Percentiles rank a stretch among this genome's conserved stretches.
These are phyloP conservation scores for Capronia epimyces DNA, from an alignment of 2,329 filamentous ascomycete species.

Conservation along the genomic window DNA sequence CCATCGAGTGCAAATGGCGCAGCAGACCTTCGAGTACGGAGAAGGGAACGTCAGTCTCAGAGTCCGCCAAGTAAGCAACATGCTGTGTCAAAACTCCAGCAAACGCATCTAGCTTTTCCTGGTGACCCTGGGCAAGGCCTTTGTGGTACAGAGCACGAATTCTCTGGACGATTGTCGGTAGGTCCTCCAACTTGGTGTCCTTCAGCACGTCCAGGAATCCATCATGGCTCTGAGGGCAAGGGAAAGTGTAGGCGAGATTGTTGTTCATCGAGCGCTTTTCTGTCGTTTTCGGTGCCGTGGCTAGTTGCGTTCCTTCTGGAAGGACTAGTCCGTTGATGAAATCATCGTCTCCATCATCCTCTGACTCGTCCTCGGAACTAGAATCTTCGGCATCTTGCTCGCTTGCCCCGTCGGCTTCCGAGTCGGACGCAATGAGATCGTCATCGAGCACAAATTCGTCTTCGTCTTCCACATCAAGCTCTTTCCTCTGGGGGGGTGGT, in stretches of 20 bases:
- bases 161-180: conserved; percentile 76
- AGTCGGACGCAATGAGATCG: conserved; percentile 76
- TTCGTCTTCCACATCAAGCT: conserved; percentile 77
- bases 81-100: conserved; percentile 48
- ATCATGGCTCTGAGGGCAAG: conserved; percentile 71
- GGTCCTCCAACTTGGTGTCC: conserved; percentile 56
- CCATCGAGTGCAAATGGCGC: conserved; percentile 86
- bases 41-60: conserved; percentile 47
- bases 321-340: conserved; percentile 63
- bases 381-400: conserved; percentile 35
- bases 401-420: conserved; percentile 45
- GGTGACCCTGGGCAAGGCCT: conserved; percentile 77
- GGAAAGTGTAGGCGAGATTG: conserved; percentile 74
- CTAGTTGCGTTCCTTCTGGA: conserved; percentile 30
- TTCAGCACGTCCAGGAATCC: conserved; percentile 65
- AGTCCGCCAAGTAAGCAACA: conserved; percentile 53
- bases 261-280: conserved; percentile 45
- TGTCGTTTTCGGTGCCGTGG: conserved; percentile 52
- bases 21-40: conserved; percentile 70
- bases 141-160: conserved; percentile 91
- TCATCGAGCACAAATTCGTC: conserved; percentile 91
- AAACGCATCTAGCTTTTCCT: conserved; percentile 64
- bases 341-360: conserved; percentile 60
- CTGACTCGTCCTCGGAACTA: conserved; percentile 55
- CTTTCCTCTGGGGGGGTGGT: conserved; percentile 36